Conservation (phyloP, 352 stramenopile genomes). For the Pythium periplocum region DNA sequence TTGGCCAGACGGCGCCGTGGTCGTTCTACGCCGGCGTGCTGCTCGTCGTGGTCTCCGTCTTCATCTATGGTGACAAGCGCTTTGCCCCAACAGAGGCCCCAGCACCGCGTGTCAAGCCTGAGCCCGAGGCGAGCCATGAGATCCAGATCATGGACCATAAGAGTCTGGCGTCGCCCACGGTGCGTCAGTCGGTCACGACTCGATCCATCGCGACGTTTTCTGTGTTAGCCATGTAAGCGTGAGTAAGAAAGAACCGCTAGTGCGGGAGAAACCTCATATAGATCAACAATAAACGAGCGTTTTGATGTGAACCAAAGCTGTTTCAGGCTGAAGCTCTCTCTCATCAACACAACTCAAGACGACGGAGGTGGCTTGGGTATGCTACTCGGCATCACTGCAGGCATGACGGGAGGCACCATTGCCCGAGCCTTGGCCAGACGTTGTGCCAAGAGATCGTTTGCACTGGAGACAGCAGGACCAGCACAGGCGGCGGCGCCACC, state of each 20-base stretch:
- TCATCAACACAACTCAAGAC: constrained; percentile 1
- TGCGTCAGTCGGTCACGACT: constrained; percentile 34
- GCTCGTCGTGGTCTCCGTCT: constrained; percentile 74
- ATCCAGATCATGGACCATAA: constrained; percentile 39
- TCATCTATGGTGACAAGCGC: constrained; percentile 82
- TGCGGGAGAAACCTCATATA: no score
- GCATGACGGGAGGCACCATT: constrained; percentile 18
- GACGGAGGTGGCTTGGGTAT: constrained; percentile 18
- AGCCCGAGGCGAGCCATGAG: constrained; percentile 19
- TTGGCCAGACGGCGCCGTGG: constrained; percentile 56
- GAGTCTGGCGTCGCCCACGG: constrained; percentile 14
- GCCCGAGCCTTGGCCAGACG: constrained; percentile 20
- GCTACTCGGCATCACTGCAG: constrained; percentile 5
- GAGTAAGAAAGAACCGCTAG: neutral
- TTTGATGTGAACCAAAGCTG: no score
- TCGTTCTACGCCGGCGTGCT: constrained; percentile 78
- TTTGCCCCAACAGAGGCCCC: constrained; percentile 39
- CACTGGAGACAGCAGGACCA: neutral
- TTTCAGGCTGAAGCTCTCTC: no score
- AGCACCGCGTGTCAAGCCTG: constrained; percentile 18
- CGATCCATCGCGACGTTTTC: constrained; percentile 38
- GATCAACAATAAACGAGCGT: no score
- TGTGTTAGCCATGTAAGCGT: constrained; percentile 24
- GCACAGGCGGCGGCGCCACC: neutral
- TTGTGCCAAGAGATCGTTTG: constrained; percentile 13